Conservation (phyloP, 345 rosid species). For the Anastatica hierochuntica region DNA sequence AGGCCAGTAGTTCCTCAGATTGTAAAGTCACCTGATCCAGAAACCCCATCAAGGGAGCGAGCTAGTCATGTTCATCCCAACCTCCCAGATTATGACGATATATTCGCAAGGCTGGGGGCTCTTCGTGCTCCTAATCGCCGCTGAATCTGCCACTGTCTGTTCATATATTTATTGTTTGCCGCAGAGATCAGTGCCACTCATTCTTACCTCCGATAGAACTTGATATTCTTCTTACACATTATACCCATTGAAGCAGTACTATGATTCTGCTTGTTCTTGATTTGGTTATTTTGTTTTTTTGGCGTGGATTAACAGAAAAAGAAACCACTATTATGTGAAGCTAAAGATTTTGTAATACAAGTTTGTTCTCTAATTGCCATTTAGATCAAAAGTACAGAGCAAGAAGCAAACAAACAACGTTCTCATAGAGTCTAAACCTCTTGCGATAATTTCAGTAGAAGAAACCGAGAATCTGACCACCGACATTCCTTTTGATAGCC, state of each 20-base stretch:
- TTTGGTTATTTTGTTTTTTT: neutral
- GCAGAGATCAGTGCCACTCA: constrained; percentile 2
- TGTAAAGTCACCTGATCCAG: constrained; percentile 22
- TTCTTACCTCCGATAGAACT: constrained; percentile 12
- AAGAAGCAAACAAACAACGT: constrained; percentile 12
- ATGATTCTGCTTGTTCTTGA: constrained; percentile 7
- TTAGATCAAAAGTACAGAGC: neutral
- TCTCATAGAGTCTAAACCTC: neutral
- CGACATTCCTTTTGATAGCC: constrained; percentile 62
- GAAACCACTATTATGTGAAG: neutral
- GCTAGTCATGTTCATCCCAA: constrained; percentile 85
- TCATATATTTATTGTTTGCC: constrained; percentile 11
- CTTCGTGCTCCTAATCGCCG: constrained; percentile 28
- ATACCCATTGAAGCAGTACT: constrained; percentile 5
- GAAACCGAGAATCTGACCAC: constrained; percentile 90
- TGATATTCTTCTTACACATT: constrained; percentile 1
- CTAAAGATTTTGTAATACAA: neutral
- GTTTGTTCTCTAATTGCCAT: neutral
- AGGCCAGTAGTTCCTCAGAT: constrained; percentile 6
- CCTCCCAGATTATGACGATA: constrained; percentile 67
- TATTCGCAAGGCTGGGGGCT: constrained; percentile 48
- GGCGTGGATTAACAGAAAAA: neutral
- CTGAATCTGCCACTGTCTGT: constrained; percentile 8
- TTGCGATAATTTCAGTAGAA: constrained; percentile 40
- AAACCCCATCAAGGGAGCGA: constrained; percentile 26